Evolutionary conservation across 2,329 filamentous ascomycete species (phyloP), one percentile per base, ranked within the genome.

Genomic region (Fonsecaea pedrosoi): DNA sequence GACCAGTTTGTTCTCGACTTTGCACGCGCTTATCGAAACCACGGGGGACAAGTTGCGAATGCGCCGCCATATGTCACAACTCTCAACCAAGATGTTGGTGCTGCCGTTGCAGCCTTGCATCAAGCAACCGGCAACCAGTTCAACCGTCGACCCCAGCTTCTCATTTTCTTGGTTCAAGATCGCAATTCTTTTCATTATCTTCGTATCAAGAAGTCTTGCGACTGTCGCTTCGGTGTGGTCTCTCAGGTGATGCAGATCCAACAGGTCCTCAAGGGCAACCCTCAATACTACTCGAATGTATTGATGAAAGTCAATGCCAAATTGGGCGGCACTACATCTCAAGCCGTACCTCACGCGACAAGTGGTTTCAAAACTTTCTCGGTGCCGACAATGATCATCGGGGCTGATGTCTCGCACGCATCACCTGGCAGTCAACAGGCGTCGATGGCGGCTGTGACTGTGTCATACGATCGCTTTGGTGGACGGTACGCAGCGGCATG

Each of bases 231-330:
- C 70, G 93, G 90, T n/a, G 85, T 94, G 13, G 84, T 92, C 0
- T 92, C 92, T 0, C 95, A 98, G 76, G 90, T 94, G 69, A 76
- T 98, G n/a, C 89, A 93, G 71, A 82, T 83, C 2, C 80, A 81
- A 0, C 90, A 96, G 66, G 91, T 94, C 0, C 73, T 81, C 42
- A 90, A 90, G 76, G 87, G 86, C 15, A 87, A 90, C 25, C 85
- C 85, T 0, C 95, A 99, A 74, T 98, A 98, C 78, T 90, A 92
- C 74, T 95, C 92, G 0, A 99, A 99, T 69, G 92, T 99, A 0
- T 86, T 89, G 70, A 95, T 99, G 92, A 99, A 99, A 82, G 88
- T 99, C 71, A 98, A 99, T 73, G 91, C 92, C 3, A 99, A 99
- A 82, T 85, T 99, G 2, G 95, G 95, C 13, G 95, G 95, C 5